These are phyloP conservation scores for Mycosphaerelloides madeirae DNA, from an alignment of 2,329 filamentous ascomycete genomes.

Conservation along the genomic window DNA sequence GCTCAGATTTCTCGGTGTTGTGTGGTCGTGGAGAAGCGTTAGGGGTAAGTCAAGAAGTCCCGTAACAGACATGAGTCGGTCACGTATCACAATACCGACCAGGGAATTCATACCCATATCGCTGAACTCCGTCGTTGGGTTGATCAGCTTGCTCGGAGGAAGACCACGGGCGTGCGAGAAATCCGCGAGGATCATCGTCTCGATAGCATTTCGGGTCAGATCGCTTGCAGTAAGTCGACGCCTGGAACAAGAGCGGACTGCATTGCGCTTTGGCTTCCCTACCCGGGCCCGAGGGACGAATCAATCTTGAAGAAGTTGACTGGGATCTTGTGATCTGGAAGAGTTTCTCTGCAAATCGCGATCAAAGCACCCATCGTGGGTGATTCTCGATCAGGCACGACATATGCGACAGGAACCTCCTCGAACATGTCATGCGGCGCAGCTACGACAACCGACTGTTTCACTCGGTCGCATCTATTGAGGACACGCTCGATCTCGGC, in stretches of 20 bases:
- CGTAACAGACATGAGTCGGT: background rate
- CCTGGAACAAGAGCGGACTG: background rate
- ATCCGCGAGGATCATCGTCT: background rate
- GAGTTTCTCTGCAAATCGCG: background rate
- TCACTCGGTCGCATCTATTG: background rate
- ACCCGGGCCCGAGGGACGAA: background rate
- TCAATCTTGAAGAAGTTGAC: constrained; percentile 1
- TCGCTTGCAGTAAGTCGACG: background rate
- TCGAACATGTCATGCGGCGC: constrained; percentile 1
- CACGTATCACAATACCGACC: background rate
- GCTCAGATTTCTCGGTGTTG: background rate
- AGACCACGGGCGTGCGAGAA: background rate
- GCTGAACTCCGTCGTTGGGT: background rate
- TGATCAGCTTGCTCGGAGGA: background rate
- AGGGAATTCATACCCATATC: constrained; percentile 2
- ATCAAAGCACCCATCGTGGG: background rate
- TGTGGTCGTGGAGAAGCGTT: background rate
- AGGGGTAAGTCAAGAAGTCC: constrained; percentile 1
- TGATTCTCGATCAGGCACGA: background rate
- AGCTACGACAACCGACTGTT: background rate
- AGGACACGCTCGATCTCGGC: background rate
- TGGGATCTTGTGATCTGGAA: constrained; percentile 1
- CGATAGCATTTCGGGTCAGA: background rate
- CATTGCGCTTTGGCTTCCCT: constrained; percentile 1
- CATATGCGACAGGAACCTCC: background rate